Conservation (phyloP, 2,329 filamentous ascomycete genomes). For the Periglandula ipomoeae region DNA sequence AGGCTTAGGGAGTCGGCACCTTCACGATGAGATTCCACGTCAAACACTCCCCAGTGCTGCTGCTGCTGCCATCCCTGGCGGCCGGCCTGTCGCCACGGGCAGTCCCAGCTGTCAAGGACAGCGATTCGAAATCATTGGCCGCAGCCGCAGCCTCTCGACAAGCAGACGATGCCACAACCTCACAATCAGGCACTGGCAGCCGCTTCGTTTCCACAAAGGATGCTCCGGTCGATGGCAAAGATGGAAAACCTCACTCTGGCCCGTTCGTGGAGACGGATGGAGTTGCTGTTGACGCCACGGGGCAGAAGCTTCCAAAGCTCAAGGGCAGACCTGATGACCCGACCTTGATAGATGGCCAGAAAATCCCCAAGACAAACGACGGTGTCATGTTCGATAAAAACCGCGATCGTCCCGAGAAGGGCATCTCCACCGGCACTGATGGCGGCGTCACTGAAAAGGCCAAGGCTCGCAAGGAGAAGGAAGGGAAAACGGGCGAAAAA, state of each 20-base stretch:
- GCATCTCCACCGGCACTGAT: constrained; percentile 71
- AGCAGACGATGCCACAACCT: constrained; percentile 16
- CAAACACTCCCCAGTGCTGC: constrained; percentile 43
- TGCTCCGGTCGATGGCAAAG: constrained; percentile 83
- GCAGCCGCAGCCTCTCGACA: constrained; percentile 14
- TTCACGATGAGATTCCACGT: constrained; percentile 51
- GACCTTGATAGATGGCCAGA: constrained; percentile 48
- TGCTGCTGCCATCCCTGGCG: constrained; percentile 50
- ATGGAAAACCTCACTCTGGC: constrained; percentile 87
- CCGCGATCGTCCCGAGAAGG: constrained; percentile 66
- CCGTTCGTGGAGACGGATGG: constrained; percentile 58
- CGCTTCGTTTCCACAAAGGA: constrained; percentile 51
- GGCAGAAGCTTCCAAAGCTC: constrained; percentile 32
- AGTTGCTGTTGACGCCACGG: constrained; percentile 21
- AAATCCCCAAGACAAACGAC: constrained; percentile 56
- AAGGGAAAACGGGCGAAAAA: constrained; percentile 56
- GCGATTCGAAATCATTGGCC: constrained; percentile 14
- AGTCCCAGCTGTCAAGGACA: constrained; percentile 13
- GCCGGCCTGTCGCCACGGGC: constrained; percentile 28
- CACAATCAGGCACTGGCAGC: constrained; percentile 19
- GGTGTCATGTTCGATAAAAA: constrained; percentile 91
- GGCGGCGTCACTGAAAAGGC: constrained; percentile 84
- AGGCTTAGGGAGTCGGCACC: background rate
- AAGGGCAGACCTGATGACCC: constrained; percentile 43
- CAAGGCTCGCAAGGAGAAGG: constrained; percentile 62